Evolutionary conservation across 768 basidiomycete genomes (phyloP).

Genomic region (Lentinula sp.): DNA sequence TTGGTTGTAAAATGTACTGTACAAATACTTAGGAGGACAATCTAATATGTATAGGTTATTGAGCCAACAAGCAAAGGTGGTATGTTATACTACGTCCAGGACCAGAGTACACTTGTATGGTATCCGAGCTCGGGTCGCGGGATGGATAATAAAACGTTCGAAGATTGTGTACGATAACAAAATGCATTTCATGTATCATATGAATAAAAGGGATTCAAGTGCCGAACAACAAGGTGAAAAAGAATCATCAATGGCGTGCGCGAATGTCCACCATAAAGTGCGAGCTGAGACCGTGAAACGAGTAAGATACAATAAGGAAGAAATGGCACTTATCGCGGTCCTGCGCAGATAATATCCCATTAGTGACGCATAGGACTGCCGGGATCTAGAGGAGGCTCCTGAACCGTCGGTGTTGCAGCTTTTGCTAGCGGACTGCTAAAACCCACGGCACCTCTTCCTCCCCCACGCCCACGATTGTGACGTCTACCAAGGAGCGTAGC

Average conservation of each 20-base stretch:
- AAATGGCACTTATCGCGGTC: neutral
- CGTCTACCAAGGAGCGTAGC: slow-evolving; percentile 83
- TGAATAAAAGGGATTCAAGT: neutral
- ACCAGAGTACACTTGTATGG: neutral
- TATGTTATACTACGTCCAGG: neutral
- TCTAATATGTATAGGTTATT: neutral
- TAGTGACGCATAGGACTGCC: slow-evolving; percentile 9
- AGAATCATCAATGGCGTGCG: neutral
- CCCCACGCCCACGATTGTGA: slow-evolving; percentile 35
- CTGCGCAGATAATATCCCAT: neutral
- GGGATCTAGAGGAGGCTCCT: slow-evolving; percentile 5
- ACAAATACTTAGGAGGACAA: neutral
- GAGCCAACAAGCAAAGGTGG: neutral
- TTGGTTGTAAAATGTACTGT: neutral
- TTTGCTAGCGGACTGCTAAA: slow-evolving; percentile 8
- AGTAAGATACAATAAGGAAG: neutral
- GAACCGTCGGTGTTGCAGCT: neutral
- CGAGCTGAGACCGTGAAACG: neutral
- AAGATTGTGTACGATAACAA: neutral
- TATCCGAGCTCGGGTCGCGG: neutral
- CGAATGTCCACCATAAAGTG: neutral
- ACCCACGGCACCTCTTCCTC: slow-evolving; percentile 7
- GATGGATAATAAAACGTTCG: neutral
- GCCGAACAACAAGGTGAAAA: neutral
- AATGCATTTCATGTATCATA: neutral